These are phyloP conservation scores for Beauveria australis DNA, from an alignment of 2,329 filamentous ascomycete genomes.

Conservation along the genomic window DNA sequence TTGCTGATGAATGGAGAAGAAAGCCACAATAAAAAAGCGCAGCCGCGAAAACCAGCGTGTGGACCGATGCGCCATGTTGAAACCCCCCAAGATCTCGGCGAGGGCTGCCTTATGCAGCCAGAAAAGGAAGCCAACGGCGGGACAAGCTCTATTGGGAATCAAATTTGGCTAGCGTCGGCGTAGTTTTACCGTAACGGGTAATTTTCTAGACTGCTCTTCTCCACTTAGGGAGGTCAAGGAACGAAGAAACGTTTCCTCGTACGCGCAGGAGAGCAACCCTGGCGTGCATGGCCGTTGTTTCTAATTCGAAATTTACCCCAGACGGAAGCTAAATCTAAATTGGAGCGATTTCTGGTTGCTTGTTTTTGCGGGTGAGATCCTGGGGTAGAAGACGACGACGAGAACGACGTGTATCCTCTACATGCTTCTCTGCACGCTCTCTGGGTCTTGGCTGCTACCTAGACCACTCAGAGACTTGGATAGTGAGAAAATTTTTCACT, in stretches of 20 bases:
- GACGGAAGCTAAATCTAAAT: slow-evolving; percentile 11
- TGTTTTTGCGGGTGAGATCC: slow-evolving; percentile 9
- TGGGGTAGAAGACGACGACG: slow-evolving; percentile 5
- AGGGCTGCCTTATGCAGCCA: background rate
- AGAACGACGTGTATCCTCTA: background rate
- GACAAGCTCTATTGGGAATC: background rate
- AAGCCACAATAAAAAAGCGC: background rate
- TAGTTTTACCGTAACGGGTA: background rate
- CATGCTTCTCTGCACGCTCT: background rate
- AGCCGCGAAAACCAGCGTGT: slow-evolving; percentile 1
- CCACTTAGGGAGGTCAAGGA: background rate
- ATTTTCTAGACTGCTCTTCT: background rate
- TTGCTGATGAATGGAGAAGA: background rate
- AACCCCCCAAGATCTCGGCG: slow-evolving; percentile 3
- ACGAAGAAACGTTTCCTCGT: background rate
- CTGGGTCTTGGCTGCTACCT: background rate
- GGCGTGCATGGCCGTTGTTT: background rate
- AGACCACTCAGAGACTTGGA: background rate
- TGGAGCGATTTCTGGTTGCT: background rate
- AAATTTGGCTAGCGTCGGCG: background rate
- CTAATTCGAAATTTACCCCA: slow-evolving; percentile 4
- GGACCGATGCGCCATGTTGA: background rate
- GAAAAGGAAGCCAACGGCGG: background rate
- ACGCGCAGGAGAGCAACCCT: background rate
- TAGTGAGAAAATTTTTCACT: background rate